phyloP scores from a whole-genome alignment of 2,329 filamentous ascomycete genomes.

The Colletotrichum tropicicola region DNA sequence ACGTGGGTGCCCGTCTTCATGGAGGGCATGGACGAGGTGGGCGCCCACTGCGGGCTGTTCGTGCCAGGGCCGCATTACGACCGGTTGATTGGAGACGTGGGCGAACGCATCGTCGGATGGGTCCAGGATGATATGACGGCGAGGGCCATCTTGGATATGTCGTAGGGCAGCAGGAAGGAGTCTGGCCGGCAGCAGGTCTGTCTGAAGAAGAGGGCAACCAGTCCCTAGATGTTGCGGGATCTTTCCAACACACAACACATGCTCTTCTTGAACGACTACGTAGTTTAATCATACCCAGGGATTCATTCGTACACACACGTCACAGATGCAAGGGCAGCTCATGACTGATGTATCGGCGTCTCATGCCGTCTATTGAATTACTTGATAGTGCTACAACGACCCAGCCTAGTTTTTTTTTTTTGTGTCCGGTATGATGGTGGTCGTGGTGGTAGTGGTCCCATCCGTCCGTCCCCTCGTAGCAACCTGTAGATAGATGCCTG shows the following conservation, averaged over 20 bases:
- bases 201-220: no score
- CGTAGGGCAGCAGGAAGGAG: no score
- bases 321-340: no score
- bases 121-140: slow-evolving; percentile 68
- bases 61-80: slow-evolving; percentile 78
- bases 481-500: slow-evolving; percentile 18
- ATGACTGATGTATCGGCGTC: slow-evolving; percentile 18
- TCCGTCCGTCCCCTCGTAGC: slow-evolving; percentile 24
- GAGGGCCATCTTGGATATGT: slow-evolving; percentile 46
- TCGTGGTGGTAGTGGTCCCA: neutral
- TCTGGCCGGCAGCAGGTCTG: no score
- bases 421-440: slow-evolving; percentile 10
- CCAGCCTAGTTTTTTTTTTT: slow-evolving; percentile 19
- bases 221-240: no score
- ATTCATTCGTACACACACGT: no score
- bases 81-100: slow-evolving; percentile 78
- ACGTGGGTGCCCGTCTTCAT: slow-evolving; percentile 85
- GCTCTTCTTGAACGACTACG: no score
- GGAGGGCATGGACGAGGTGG: slow-evolving; percentile 85
- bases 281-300: no score
- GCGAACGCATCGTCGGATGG: slow-evolving; percentile 73
- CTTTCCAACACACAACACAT: no score
- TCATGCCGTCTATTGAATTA: slow-evolving; percentile 28
- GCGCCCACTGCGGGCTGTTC: slow-evolving; percentile 86
- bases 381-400: slow-evolving; percentile 27